Evolutionary conservation across 129 eudicot genomes (phyloP).

Genomic region (Cynara cardunculus): DNA sequence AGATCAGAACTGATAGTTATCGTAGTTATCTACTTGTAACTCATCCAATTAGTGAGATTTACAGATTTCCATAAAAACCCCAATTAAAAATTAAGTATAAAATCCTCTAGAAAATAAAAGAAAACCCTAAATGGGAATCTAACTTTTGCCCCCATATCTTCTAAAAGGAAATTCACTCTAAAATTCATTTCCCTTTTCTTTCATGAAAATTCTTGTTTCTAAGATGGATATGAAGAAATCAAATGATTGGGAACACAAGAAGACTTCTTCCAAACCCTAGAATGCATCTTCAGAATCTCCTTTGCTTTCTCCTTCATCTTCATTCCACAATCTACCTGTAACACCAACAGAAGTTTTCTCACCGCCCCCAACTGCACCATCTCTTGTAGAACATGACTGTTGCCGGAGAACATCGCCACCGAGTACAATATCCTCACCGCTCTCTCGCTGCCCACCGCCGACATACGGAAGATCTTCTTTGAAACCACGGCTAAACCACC

Average conservation of each 20-base stretch:
- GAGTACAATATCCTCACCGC: slow-evolving; percentile 53
- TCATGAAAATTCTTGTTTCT: neutral
- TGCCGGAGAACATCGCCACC: slow-evolving; percentile 45
- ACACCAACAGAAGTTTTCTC: slow-evolving; percentile 45
- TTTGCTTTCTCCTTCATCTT: slow-evolving; percentile 59
- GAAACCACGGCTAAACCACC: slow-evolving; percentile 70
- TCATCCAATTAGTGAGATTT: no score
- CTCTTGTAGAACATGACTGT: slow-evolving; percentile 37
- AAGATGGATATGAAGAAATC: slow-evolving; percentile 31
- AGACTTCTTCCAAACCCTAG: slow-evolving; percentile 64
- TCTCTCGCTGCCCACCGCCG: slow-evolving; percentile 44
- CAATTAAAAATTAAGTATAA: no score
- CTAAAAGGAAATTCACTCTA: neutral
- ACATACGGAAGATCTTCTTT: slow-evolving; percentile 61
- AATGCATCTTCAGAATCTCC: slow-evolving; percentile 52
- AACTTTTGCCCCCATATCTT: neutral
- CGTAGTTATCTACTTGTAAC: no score
- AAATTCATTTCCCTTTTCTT: neutral
- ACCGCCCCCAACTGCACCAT: slow-evolving; percentile 65
- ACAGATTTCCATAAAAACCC: no score
- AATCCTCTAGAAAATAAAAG: no score
- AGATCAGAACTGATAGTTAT: no score
- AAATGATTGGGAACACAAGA: slow-evolving; percentile 34
- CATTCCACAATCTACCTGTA: slow-evolving; percentile 56
- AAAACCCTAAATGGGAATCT: neutral